phyloP scores from a whole-genome alignment of 106 monocot genomes.

The Iris macrosiphon region DNA sequence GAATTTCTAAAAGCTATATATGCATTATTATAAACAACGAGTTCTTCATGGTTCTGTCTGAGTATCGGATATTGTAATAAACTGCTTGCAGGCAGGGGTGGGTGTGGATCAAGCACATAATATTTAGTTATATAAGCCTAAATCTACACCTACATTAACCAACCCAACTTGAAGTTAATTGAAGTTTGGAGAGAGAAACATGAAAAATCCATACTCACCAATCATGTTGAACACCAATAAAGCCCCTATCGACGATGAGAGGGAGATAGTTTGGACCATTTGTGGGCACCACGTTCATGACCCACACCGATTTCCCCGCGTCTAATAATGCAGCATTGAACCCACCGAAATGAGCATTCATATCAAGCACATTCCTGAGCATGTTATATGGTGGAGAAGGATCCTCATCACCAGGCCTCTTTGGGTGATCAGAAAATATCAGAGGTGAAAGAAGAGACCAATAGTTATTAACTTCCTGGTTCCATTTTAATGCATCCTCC shows the following conservation, averaged over 20 bases:
- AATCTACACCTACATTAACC: too few species aligned
- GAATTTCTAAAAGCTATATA: too few species aligned
- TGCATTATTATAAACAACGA: too few species aligned
- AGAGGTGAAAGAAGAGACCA: slow-evolving; percentile 88
- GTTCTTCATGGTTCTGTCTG: too few species aligned
- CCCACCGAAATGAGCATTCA: slow-evolving; percentile 80
- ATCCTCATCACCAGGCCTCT: slow-evolving; percentile 90
- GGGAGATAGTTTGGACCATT: slow-evolving; percentile 31
- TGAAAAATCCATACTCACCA: slow-evolving; percentile 31
- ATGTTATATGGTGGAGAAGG: slow-evolving; percentile 88
- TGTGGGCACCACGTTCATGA: slow-evolving; percentile 88
- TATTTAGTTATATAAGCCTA: too few species aligned
- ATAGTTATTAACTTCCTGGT: slow-evolving; percentile 40
- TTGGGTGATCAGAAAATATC: slow-evolving; percentile 93
- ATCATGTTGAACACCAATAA: slow-evolving; percentile 88
- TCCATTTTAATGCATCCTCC: slow-evolving; percentile 57
- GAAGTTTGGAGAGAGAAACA: too few species aligned
- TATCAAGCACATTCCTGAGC: slow-evolving; percentile 80
- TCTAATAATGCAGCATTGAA: slow-evolving; percentile 80
- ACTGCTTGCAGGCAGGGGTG: too few species aligned
- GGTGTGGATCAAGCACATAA: too few species aligned
- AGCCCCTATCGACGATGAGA: slow-evolving; percentile 51
- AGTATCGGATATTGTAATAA: too few species aligned
- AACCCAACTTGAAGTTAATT: too few species aligned
- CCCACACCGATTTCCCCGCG: slow-evolving; percentile 82